These are phyloP conservation scores for Ceriops zippeliana DNA, from an alignment of 345 rosid species.

Conservation along the genomic window DNA sequence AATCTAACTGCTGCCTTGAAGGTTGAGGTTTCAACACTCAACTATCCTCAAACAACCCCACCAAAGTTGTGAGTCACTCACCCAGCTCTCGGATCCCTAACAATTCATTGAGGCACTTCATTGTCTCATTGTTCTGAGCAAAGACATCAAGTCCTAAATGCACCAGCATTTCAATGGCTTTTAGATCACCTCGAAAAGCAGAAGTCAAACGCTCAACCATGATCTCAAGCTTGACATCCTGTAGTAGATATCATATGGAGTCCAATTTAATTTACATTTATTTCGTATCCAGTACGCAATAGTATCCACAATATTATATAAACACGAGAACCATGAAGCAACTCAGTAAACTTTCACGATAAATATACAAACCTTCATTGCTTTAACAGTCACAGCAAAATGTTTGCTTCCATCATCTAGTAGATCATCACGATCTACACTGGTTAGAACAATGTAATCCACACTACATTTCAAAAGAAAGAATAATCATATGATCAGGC, in stretches of 20 bases:
- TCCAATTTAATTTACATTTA: slow-evolving; percentile 7
- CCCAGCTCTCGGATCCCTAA: slow-evolving; percentile 99
- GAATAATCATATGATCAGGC: neutral
- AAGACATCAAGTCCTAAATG: slow-evolving; percentile 91
- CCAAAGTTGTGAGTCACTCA: slow-evolving; percentile 24
- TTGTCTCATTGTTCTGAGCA: slow-evolving; percentile 94
- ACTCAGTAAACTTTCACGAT: neutral
- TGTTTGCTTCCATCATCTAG: slow-evolving; percentile 98
- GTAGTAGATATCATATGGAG: slow-evolving; percentile 4
- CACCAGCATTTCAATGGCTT: slow-evolving; percentile 43
- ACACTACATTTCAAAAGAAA: slow-evolving; percentile 45
- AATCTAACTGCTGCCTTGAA: no score
- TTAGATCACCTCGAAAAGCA: slow-evolving; percentile 87
- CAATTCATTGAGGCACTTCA: slow-evolving; percentile 84
- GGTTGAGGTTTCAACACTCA: no score
- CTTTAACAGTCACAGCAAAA: slow-evolving; percentile 87
- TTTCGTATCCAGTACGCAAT: neutral
- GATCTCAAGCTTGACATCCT: slow-evolving; percentile 83
- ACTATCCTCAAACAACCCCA: no score
- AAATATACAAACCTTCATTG: slow-evolving; percentile 63
- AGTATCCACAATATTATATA: neutral
- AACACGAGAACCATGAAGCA: slow-evolving; percentile 3
- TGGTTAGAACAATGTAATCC: slow-evolving; percentile 93
- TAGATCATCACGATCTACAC: slow-evolving; percentile 98
- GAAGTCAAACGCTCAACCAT: slow-evolving; percentile 97